A percentile compares a stretch with the other conserved stretches of the same genome.
Conservation (phyloP, 352 stramenopile genomes). For the Blastocystis sp. region DNA sequence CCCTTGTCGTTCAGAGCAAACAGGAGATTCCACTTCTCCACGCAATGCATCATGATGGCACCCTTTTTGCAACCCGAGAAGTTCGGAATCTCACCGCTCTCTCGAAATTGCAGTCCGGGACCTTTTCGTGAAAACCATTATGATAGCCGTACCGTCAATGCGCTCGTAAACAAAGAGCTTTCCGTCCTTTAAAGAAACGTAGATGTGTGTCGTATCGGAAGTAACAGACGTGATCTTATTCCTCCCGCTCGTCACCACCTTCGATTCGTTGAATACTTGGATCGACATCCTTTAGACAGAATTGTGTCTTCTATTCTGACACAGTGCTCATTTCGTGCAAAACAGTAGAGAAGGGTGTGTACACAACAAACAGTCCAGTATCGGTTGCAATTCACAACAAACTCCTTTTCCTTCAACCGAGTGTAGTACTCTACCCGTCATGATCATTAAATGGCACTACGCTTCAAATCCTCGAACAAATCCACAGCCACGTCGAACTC, state of each 20-base stretch:
- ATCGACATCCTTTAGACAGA: constrained; percentile 14
- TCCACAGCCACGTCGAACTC: constrained; percentile 12
- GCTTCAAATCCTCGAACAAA: constrained; percentile 16
- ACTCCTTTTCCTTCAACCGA: background rate
- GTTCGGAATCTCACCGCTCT: background rate
- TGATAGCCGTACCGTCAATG: background rate
- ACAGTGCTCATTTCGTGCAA: no score
- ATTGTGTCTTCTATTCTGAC: background rate
- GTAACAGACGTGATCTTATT: constrained; percentile 31
- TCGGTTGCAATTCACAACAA: constrained; percentile 36
- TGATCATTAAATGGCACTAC: background rate
- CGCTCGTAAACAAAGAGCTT: constrained; percentile 27
- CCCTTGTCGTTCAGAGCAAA: constrained; percentile 26
- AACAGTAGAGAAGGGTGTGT: no score
- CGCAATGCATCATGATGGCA: constrained; percentile 23
- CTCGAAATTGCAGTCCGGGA: background rate
- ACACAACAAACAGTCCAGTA: background rate
- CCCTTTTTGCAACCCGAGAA: constrained; percentile 26
- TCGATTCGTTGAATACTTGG: constrained; percentile 27
- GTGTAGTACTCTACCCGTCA: background rate
- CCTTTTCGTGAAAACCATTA: background rate
- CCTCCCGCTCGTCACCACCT: constrained; percentile 11
- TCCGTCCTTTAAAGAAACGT: constrained; percentile 40
- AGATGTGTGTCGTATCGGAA: constrained; percentile 3
- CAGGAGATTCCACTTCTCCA: constrained; percentile 38